Evolutionary conservation across 371 early-diverging fungal species (phyloP).

Genomic region (Fennellomyces sp.): DNA sequence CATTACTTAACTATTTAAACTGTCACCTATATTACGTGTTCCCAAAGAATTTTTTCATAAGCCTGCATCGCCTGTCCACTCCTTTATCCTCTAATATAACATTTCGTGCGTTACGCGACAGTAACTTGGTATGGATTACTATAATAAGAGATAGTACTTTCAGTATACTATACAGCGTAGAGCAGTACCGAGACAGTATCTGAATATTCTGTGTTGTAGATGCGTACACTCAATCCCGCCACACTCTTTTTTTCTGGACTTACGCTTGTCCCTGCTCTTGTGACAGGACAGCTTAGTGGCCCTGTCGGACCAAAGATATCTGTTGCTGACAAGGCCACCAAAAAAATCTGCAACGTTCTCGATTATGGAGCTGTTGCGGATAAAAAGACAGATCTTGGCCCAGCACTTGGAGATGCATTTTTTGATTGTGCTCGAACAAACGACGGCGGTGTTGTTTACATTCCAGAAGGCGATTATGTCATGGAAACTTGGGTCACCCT

Average conservation of each 20-base stretch:
- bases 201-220: no score
- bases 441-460: not conserved
- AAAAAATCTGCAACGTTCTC: not conserved
- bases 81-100: not conserved
- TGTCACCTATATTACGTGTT: no score
- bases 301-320: not conserved
- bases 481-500: constrained; percentile 7
- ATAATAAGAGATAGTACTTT: no score
- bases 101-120: not conserved
- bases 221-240: no score
- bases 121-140: no score
- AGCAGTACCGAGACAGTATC: no score
- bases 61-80: no score
- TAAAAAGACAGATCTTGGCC: not conserved
- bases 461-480: constrained; percentile 6
- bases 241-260: not conserved
- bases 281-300: not conserved
- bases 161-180: no score
- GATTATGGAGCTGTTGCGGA: constrained; percentile 7
- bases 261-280: not conserved
- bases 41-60: no score
- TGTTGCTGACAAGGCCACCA: not conserved
- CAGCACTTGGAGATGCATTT: not conserved
- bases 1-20: no score
- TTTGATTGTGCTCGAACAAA: not conserved